Conservation (phyloP, 129 eudicot genomes). For the Artemisia tridentata region DNA sequence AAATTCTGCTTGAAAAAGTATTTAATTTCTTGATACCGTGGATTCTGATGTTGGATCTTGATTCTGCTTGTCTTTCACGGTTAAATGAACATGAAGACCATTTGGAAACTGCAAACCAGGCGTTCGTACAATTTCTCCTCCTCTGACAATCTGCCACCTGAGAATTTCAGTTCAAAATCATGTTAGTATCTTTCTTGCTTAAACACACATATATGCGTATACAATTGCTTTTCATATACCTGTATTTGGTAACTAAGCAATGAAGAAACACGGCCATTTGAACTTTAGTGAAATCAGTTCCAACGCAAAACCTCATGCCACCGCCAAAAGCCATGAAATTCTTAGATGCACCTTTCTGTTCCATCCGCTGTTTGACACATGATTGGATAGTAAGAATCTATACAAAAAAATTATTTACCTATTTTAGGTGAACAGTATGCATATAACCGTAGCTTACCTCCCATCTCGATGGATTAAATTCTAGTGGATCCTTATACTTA, state of each 20-base stretch:
- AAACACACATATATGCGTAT: slow-evolving; percentile 5
- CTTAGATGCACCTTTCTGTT: slow-evolving; percentile 67
- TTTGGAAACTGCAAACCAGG: slow-evolving; percentile 92
- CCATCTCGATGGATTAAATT: slow-evolving; percentile 94
- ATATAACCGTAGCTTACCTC: slow-evolving; percentile 47
- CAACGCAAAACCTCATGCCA: slow-evolving; percentile 97
- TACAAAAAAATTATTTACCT: neutral
- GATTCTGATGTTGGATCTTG: slow-evolving; percentile 26
- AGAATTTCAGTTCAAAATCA: slow-evolving; percentile 3
- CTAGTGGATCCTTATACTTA: slow-evolving; percentile 68
- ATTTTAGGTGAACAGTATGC: too few species aligned
- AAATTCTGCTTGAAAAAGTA: slow-evolving; percentile 16
- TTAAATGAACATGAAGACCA: slow-evolving; percentile 59
- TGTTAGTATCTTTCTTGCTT: slow-evolving; percentile 21
- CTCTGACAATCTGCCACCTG: slow-evolving; percentile 68
- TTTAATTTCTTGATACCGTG: slow-evolving; percentile 19
- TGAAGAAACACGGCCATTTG: slow-evolving; percentile 96
- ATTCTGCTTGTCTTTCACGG: slow-evolving; percentile 37
- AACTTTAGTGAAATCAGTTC: slow-evolving; percentile 86
- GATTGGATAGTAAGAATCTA: neutral
- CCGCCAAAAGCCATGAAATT: slow-evolving; percentile 98
- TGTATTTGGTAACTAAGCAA: slow-evolving; percentile 80
- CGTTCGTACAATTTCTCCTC: slow-evolving; percentile 86
- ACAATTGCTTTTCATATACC: slow-evolving; percentile 39
- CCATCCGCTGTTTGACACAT: slow-evolving; percentile 59